Conservation (phyloP, 2,329 filamentous ascomycete genomes). For the Fusarium equiseti region DNA sequence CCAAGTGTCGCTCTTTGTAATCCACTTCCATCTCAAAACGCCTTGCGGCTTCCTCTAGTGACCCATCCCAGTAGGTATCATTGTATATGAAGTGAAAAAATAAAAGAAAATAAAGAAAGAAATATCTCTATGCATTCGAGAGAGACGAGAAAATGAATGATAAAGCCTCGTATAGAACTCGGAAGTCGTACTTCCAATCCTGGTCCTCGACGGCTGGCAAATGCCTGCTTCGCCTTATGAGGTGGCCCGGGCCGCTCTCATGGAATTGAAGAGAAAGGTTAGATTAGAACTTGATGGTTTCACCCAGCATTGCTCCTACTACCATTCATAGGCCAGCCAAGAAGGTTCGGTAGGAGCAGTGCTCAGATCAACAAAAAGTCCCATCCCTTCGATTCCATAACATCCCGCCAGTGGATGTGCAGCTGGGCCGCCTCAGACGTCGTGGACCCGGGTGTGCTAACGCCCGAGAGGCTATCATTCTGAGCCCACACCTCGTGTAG, state of each 20-base stretch:
- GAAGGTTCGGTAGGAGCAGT: slow-evolving; percentile 40
- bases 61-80: slow-evolving; percentile 53
- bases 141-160: slow-evolving; percentile 41
- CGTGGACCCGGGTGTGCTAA: slow-evolving; percentile 53
- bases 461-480: slow-evolving; percentile 67
- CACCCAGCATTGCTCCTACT: slow-evolving; percentile 36
- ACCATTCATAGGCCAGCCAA: slow-evolving; percentile 56
- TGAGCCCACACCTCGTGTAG: slow-evolving; percentile 88
- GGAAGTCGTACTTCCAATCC: slow-evolving; percentile 15
- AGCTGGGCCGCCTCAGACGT: slow-evolving; percentile 60
- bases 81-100: slow-evolving; percentile 48
- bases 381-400: slow-evolving; percentile 92
- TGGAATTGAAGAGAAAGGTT: slow-evolving; percentile 39
- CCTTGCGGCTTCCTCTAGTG: slow-evolving; percentile 59
- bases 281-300: slow-evolving; percentile 37
- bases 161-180: slow-evolving; percentile 16
- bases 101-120: slow-evolving; percentile 43
- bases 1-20: slow-evolving; percentile 50
- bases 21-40: slow-evolving; percentile 45
- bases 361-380: slow-evolving; percentile 88
- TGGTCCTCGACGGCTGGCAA: slow-evolving; percentile 49
- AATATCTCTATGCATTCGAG: slow-evolving; percentile 35
- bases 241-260: slow-evolving; percentile 44
- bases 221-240: slow-evolving; percentile 54
- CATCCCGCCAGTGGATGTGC: slow-evolving; percentile 92